A percentile compares a stretch with the other conserved stretches of the same genome.
Conservation (phyloP, 176 grass and related monocot genomes). For the Urochloa ruziziensis region DNA sequence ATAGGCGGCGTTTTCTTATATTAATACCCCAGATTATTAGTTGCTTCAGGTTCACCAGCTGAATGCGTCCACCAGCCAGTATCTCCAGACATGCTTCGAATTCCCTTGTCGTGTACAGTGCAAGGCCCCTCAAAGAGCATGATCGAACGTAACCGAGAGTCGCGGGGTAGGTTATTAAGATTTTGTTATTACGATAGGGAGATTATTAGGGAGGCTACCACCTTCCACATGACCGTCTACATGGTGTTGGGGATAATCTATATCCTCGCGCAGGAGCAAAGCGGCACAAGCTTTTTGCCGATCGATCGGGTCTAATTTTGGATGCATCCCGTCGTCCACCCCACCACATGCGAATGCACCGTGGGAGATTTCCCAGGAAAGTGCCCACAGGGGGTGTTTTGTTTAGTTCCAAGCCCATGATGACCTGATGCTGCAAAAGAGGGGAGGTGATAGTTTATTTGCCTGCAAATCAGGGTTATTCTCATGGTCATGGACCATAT, state of each 20-base stretch:
- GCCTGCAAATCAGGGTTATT: slow-evolving; percentile 28
- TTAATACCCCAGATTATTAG: neutral
- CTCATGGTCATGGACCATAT: neutral
- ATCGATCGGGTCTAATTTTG: neutral
- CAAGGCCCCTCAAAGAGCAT: slow-evolving; percentile 17
- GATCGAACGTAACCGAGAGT: neutral
- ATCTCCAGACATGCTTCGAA: neutral
- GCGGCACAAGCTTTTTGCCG: slow-evolving; percentile 24
- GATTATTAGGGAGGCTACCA: neutral
- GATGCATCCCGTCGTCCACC: slow-evolving; percentile 8
- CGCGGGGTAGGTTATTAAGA: neutral
- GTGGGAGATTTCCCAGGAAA: slow-evolving; percentile 38
- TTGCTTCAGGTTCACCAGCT: neutral
- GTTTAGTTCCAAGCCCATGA: slow-evolving; percentile 28
- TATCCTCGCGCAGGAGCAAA: neutral
- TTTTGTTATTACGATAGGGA: slow-evolving; percentile 20
- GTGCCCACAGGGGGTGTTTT: neutral
- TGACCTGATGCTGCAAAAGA: neutral
- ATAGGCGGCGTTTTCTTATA: neutral
- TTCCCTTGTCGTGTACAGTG: neutral
- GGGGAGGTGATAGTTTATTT: neutral
- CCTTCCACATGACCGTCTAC: slow-evolving; percentile 28
- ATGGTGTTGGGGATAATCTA: slow-evolving; percentile 1
- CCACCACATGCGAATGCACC: neutral
- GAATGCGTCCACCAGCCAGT: neutral